Conservation (phyloP, 345 rosid species). For the Pugionium cornutum region DNA sequence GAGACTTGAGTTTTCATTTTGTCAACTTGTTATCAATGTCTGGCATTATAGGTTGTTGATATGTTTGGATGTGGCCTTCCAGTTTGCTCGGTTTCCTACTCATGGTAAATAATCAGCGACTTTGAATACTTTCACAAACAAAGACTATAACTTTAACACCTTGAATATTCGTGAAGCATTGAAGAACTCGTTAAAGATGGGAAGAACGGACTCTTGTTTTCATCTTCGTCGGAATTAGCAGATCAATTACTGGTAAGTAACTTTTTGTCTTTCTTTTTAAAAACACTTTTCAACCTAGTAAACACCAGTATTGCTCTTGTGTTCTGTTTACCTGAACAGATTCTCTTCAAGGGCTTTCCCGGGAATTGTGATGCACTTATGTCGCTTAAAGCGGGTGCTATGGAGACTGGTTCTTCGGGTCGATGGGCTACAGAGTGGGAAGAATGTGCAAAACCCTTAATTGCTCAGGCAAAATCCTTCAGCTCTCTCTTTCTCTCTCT, state of each 20-base stretch:
- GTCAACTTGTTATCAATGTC: neutral
- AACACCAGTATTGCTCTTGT: conserved; percentile 1
- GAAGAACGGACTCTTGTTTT: conserved; percentile 86
- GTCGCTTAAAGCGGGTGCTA: conserved; percentile 63
- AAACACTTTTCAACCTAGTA: neutral
- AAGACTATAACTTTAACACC: neutral
- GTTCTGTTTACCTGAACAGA: conserved; percentile 45
- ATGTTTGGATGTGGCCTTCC: conserved; percentile 99
- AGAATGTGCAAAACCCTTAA: conserved; percentile 77
- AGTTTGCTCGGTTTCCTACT: conserved; percentile 92
- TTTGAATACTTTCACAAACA: conserved; percentile 10
- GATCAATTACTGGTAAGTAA: conserved; percentile 72
- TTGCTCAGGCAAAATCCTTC: conserved; percentile 50
- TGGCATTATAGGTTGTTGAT: conserved; percentile 75
- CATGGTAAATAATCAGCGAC: conserved; percentile 57
- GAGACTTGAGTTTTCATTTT: neutral
- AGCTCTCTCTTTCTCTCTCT: neutral
- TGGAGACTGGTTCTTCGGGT: conserved; percentile 67
- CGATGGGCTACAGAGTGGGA: conserved; percentile 93
- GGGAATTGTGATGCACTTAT: conserved; percentile 56
- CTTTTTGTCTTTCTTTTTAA: neutral
- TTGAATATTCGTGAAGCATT: conserved; percentile 53
- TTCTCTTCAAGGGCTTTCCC: conserved; percentile 87
- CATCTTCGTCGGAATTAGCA: conserved; percentile 92
- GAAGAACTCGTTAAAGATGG: conserved; percentile 79